Base-by-base conservation (phyloP, 1,139 yeast species). In the Candida mesenterica region DNA sequence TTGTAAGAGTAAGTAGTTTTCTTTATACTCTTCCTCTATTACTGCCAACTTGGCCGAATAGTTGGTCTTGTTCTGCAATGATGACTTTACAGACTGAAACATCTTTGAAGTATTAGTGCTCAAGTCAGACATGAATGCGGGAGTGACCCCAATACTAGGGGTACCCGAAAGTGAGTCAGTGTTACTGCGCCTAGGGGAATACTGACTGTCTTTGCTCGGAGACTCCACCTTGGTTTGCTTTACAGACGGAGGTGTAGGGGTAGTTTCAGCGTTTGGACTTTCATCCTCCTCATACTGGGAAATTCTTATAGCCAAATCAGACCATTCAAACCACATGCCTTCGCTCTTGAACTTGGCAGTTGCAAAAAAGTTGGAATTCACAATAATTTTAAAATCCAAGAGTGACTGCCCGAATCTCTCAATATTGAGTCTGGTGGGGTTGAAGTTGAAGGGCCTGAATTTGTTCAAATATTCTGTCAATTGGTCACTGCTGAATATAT, bases 321-420 rank as follows among this genome's bases (percentile, higher is more conserved):
- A 53, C 75, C 75, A 70, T 44, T 70, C 76, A 39, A 68, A 67
- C 75, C 75, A 69, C 65, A 67, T 59, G 2, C 65, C 66, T 41
- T 68, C 74, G 43, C 72, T 65, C 36, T 53, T 64, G 46, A 71
- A 71, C 44, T 61, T 67, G 38, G 50, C 59, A 3, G 59, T 50
- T 16, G 59, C 57, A 27, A 64, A 53, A 36, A 68, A 51, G 13
- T 66, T 63, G 1, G 68, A 59, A 1, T 65, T 62, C 1, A 53
- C 48, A 14, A 69, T 47, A 13, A 68, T 47, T 33, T 62, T 66
- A 37, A 54, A 47, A 40, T 70, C 73, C 22, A 69, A 31, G 13
- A 71, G 52, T 1, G 61, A 48, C 47, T 71, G 77, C 1, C 77
- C 76, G 43, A 69, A 60, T 35, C 59, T 59, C 42, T 71, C 77